These are phyloP conservation scores for Myrmaecium sp. DNA, from an alignment of 2,329 filamentous ascomycete species.

Conservation along the genomic window DNA sequence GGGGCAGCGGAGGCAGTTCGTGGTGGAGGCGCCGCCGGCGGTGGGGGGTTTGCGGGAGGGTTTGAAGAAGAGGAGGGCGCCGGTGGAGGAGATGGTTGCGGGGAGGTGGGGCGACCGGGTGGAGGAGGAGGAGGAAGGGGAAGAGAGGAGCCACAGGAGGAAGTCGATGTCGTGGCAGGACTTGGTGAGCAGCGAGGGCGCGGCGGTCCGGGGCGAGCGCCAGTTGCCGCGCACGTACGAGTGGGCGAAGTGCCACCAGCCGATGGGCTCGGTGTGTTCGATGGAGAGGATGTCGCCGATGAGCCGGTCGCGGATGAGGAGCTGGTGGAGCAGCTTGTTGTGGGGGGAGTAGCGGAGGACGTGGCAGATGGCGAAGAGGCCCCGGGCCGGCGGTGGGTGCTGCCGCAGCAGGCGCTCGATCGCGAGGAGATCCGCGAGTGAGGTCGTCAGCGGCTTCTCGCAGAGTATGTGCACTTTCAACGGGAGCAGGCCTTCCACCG, in stretches of 20 bases:
- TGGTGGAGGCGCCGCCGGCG: constrained; percentile 60
- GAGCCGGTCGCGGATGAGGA: constrained; percentile 56
- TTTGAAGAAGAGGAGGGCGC: constrained; percentile 63
- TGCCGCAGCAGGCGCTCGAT: constrained; percentile 50
- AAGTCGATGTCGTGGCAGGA: constrained; percentile 95
- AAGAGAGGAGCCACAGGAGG: constrained; percentile 76
- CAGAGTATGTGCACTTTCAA: constrained; percentile 69
- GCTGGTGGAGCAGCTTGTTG: constrained; percentile 65
- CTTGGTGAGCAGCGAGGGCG: constrained; percentile 75
- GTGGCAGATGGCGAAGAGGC: constrained; percentile 79
- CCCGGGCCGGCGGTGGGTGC: too few species aligned
- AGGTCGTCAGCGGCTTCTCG: constrained; percentile 84
- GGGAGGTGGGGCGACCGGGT: constrained; percentile 50
- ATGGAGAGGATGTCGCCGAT: constrained; percentile 76
- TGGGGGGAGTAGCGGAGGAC: constrained; percentile 87
- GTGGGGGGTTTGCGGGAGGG: constrained; percentile 55
- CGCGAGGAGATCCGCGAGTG: constrained; percentile 56
- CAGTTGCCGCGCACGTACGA: constrained; percentile 55
- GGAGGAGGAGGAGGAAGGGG: constrained; percentile 34
- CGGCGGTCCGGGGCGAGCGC: constrained; percentile 63
- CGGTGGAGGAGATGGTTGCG: constrained; percentile 55
- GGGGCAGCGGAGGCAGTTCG: constrained; percentile 73
- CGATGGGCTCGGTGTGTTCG: constrained; percentile 85
- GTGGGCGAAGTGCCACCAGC: constrained; percentile 77
- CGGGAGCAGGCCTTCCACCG: constrained; percentile 55